Evolutionary conservation across 2,329 filamentous ascomycete genomes (phyloP).

Genomic region (Aspergillus transmontanensis): DNA sequence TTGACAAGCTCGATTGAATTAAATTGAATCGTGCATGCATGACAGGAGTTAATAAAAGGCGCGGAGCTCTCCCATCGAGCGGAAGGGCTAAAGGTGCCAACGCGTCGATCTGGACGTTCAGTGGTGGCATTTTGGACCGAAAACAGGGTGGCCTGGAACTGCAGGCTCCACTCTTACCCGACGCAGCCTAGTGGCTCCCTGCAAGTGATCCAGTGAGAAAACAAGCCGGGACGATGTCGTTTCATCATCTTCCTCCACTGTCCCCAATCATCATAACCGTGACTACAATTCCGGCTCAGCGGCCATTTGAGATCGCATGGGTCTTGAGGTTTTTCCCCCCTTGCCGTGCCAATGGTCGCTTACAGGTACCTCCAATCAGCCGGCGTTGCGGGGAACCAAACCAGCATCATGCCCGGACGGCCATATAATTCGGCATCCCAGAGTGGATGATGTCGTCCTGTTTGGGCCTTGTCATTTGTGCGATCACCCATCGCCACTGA

Average conservation of each 20-base stretch:
- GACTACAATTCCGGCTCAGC: background rate
- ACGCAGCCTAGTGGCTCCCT: background rate
- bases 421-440: no score
- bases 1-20: background rate
- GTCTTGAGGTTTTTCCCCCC: background rate
- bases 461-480: background rate
- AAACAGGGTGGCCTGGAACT: background rate
- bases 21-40: background rate
- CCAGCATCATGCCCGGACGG: background rate
- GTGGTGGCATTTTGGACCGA: background rate
- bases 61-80: no score
- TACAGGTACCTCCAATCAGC: background rate
- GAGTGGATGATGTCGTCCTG: background rate
- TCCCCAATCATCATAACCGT: background rate
- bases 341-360: background rate
- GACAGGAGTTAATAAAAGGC: background rate
- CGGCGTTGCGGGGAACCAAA: background rate
- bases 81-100: background rate
- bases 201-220: constrained; percentile 3
- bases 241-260: background rate
- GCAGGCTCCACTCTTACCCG: background rate
- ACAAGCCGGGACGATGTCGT: background rate
- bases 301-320: background rate
- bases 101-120: background rate
- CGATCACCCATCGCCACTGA: background rate